Evolutionary conservation across 352 stramenopile species (phyloP), one percentile per base, ranked within the genome.

Genomic region (Peronosclerospora sorghi): DNA sequence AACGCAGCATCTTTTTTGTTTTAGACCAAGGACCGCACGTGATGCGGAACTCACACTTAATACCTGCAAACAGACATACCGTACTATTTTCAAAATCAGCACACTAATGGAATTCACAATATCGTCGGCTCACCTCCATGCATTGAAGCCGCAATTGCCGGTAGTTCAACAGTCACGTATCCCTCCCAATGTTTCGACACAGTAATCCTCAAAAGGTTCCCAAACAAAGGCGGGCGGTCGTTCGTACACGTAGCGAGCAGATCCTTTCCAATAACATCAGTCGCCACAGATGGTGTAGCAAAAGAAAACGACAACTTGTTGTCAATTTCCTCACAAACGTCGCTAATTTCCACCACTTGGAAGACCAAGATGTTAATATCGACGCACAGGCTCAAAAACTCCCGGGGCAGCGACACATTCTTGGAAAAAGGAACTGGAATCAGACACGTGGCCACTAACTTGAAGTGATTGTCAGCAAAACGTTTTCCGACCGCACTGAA

Each of bases 351-450:
- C 26, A 86, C 64, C 32, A 85, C 62, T 35, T 88, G 76, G 46
- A 86, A 78, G 4, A 57, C 47, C 35, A 75, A n/a, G 10, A 84
- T 38, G 37, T 48, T 65, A n/a, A 85, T 62, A 37, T 75, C 62
- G 12, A 70, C 55, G 4, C 47, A 41, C 5, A 60, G 41, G 8
- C 54, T 57, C 14, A 81, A 43, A 21, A 81, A 76, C 50, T 68
- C 37, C 20, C 54, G 47, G 1, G 68, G 60, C 35, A 88, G 52
- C n/a, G 28, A 38, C 17, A 81, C 48, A 8, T 82, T 62, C 51
- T 86, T 85, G n/a, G 48, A 51, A 32, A 67, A 83, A 6, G 72
- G 74, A 18, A 83, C 70, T 42, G 68, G 69, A 14, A 78, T 74
- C 35, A 87, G 62, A 14, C 77, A 83, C 26, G 68, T 70, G 3